These are phyloP conservation scores for Cladobotryum mycophilum DNA, from an alignment of 2,329 filamentous ascomycete genomes.

Conservation along the genomic window DNA sequence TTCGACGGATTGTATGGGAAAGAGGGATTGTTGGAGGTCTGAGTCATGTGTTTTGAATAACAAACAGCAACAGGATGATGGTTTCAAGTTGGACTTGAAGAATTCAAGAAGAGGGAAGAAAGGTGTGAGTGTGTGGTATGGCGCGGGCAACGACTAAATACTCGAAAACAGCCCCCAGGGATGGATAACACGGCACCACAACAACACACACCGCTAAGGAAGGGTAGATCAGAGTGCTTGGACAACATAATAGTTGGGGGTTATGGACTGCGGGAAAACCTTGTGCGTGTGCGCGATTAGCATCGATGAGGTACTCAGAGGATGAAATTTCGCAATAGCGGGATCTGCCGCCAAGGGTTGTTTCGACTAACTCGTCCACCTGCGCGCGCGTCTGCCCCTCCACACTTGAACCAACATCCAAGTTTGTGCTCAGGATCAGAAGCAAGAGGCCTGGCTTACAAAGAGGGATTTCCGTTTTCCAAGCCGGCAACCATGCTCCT, in stretches of 20 bases:
- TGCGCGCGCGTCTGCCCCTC: neutral
- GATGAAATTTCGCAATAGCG: conserved; percentile 12
- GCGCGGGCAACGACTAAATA: too few relatives aligned
- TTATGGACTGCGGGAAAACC: conserved; percentile 7
- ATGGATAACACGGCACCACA: too few relatives aligned
- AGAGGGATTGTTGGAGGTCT: neutral
- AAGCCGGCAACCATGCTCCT: neutral
- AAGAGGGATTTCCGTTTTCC: too few relatives aligned
- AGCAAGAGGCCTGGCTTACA: too few relatives aligned
- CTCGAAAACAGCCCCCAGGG: too few relatives aligned
- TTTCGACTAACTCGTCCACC: neutral
- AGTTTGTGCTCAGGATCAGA: neutral
- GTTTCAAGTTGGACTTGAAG: neutral
- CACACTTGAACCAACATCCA: neutral
- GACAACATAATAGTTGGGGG: conserved; percentile 5
- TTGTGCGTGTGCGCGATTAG: conserved; percentile 5
- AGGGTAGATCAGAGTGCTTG: conserved; percentile 2
- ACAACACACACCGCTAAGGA: too few relatives aligned
- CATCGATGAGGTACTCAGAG: conserved; percentile 13
- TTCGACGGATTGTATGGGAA: neutral
- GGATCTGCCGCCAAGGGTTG: neutral
- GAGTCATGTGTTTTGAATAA: neutral
- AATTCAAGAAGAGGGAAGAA: too few relatives aligned
- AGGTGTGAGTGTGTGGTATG: too few relatives aligned
- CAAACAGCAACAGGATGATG: neutral